Evolutionary conservation across 441 rosid species (phyloP).

Genomic region (Omphalea diandra): DNA sequence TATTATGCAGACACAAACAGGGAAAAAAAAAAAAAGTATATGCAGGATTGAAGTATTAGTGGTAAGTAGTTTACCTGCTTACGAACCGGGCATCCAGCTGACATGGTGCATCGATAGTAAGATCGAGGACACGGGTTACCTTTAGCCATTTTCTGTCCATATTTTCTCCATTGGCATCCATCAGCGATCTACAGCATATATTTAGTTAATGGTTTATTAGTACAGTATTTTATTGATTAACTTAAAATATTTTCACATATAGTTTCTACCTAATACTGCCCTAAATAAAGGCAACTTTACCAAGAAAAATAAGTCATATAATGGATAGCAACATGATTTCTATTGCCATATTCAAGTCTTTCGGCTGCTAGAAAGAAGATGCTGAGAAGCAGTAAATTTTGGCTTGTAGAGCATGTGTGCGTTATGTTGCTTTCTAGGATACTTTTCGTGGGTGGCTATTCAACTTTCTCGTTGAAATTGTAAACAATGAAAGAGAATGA

Average conservation of each 20-base stretch:
- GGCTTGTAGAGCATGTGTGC: not conserved
- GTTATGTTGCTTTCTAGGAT: not conserved
- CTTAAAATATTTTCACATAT: too few relatives aligned
- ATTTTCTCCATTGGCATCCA: slow-evolving; percentile 81
- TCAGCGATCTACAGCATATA: slow-evolving; percentile 51
- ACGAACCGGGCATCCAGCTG: slow-evolving; percentile 82
- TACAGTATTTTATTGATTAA: too few relatives aligned
- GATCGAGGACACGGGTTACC: slow-evolving; percentile 90
- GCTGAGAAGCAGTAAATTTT: too few relatives aligned
- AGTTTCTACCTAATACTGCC: too few relatives aligned
- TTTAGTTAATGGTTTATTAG: not conserved
- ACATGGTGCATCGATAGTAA: slow-evolving; percentile 91
- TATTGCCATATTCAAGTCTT: not conserved
- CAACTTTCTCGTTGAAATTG: too few relatives aligned
- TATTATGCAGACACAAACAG: too few relatives aligned
- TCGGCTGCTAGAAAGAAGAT: too few relatives aligned
- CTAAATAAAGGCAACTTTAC: not conserved
- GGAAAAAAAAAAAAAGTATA: not conserved
- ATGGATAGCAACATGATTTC: not conserved
- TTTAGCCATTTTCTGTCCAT: slow-evolving; percentile 89
- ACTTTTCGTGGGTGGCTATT: not conserved
- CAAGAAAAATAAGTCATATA: not conserved
- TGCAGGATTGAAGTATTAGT: not conserved
- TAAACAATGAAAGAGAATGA: too few relatives aligned
- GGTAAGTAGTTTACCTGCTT: slow-evolving; percentile 46